phyloP scores from a whole-genome alignment of 805 yeast genomes.

The Ogataea ganodermae region DNA sequence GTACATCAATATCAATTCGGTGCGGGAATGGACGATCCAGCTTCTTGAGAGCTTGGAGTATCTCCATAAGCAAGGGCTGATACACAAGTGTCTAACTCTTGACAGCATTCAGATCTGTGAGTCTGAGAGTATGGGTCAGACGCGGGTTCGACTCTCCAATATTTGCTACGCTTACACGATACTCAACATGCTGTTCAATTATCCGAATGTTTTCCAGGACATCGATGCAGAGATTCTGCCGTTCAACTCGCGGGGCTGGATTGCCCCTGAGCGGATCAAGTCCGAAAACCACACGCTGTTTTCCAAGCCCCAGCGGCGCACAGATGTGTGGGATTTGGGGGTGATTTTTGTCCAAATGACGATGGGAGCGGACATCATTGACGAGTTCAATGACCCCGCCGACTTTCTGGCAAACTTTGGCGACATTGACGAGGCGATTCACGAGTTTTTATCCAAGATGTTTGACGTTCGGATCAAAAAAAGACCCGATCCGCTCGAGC shows the following conservation, averaged over 20 bases:
- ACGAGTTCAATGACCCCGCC: constrained; percentile 58
- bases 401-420: constrained; percentile 53
- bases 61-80: constrained; percentile 80
- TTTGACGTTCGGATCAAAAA: constrained; percentile 65
- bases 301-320: constrained; percentile 64
- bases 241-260: constrained; percentile 52
- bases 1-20: constrained; percentile 67
- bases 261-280: constrained; percentile 70
- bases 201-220: constrained; percentile 32
- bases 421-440: constrained; percentile 52
- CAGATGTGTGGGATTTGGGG: constrained; percentile 95
- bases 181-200: constrained; percentile 37
- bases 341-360: constrained; percentile 69
- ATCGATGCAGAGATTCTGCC: constrained; percentile 28
- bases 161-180: constrained; percentile 59
- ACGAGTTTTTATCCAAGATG: constrained; percentile 66
- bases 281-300: constrained; percentile 26
- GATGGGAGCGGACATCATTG: constrained; percentile 56
- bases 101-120: constrained; percentile 57
- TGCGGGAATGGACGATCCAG: constrained; percentile 87
- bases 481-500: constrained; percentile 81
- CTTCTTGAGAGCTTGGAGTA: constrained; percentile 81
- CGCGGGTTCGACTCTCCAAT: constrained; percentile 58
- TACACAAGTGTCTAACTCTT: constrained; percentile 68
- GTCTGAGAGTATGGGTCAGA: constrained; percentile 53